phyloP scores from a whole-genome alignment of 106 monocot species.

The Platanthera zijinensis region DNA sequence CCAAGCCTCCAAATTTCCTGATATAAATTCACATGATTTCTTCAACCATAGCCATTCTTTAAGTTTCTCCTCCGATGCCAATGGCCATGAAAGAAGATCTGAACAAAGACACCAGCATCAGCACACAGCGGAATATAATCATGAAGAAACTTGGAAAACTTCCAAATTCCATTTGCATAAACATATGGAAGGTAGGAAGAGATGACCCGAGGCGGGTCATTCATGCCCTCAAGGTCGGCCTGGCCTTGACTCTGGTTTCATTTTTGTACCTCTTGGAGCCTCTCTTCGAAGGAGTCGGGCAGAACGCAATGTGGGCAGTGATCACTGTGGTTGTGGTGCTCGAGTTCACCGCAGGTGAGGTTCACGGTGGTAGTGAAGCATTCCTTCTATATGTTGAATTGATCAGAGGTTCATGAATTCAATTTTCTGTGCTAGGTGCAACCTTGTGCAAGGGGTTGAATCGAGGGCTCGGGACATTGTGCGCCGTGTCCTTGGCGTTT shows the following conservation, averaged over 20 bases:
- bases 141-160: slow-evolving; percentile 16
- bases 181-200: slow-evolving; percentile 26
- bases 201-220: slow-evolving; percentile 55
- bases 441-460: slow-evolving; percentile 82
- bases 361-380: neutral
- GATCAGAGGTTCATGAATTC: neutral
- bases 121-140: neutral
- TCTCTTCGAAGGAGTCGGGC: slow-evolving; percentile 53
- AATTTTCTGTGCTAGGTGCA: slow-evolving; percentile 33
- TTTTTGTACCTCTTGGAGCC: slow-evolving; percentile 61
- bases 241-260: slow-evolving; percentile 58
- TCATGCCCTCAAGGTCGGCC: slow-evolving; percentile 61
- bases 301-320: slow-evolving; percentile 73
- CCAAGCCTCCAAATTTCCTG: neutral
- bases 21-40: neutral
- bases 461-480: slow-evolving; percentile 56
- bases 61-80: neutral
- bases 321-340: slow-evolving; percentile 70
- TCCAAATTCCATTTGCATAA: slow-evolving; percentile 19
- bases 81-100: neutral
- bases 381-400: neutral
- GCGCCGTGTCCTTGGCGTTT: slow-evolving; percentile 59
- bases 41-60: slow-evolving; percentile 1
- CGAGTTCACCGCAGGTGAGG: slow-evolving; percentile 58
- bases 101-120: neutral